Percentiles rank a stretch among this genome's conserved stretches.
These are phyloP conservation scores for Ceratobasidium theobromae DNA, from an alignment of 1,284 basidiomycete species.

Conservation along the genomic window DNA sequence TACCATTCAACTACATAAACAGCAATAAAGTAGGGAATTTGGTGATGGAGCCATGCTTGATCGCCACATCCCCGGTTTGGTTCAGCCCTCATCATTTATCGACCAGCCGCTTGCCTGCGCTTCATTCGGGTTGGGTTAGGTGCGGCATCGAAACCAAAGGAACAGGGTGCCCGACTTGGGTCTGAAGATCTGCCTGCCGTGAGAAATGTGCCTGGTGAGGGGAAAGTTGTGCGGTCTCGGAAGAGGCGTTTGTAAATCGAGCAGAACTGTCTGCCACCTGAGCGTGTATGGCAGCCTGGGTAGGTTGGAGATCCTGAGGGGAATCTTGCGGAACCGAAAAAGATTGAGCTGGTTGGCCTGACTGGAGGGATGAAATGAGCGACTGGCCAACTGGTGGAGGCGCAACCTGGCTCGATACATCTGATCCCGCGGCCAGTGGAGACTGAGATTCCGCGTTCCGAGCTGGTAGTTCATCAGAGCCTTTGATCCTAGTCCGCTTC, in stretches of 20 bases:
- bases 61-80: neutral
- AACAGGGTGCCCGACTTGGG: neutral
- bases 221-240: neutral
- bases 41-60: neutral
- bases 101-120: neutral
- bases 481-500: conserved; percentile 31
- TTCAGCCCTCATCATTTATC: neutral
- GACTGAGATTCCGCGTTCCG: no score
- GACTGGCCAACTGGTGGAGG: no score
- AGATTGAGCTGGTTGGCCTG: neutral
- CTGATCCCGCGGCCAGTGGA: no score
- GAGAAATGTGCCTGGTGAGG: neutral
- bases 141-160: neutral
- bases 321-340: neutral
- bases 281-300: neutral
- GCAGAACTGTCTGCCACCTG: neutral
- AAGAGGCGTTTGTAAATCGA: neutral
- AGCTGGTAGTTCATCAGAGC: no score
- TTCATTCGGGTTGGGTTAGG: neutral
- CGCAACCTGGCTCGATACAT: no score
- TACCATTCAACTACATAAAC: neutral
- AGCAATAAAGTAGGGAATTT: conserved; percentile 7
- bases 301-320: neutral
- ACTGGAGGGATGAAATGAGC: no score
- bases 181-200: neutral